Evolutionary conservation across 345 rosid genomes (phyloP).

Genomic region (Salix purpurea): DNA sequence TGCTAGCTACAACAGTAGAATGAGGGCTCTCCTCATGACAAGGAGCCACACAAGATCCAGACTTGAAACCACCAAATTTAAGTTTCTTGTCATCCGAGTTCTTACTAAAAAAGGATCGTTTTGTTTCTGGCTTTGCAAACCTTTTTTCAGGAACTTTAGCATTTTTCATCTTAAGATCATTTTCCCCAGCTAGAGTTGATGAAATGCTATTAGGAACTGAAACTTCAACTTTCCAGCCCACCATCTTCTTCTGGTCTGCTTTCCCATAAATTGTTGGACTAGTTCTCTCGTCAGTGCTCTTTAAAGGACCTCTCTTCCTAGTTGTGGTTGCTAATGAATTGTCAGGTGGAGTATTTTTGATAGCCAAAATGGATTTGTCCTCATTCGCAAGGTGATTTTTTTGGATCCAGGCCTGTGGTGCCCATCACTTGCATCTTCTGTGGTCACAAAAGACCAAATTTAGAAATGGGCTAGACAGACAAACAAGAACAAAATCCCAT

Average conservation of each 20-base stretch:
- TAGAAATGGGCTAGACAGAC: background rate
- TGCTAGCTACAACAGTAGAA: constrained; percentile 34
- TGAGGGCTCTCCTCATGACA: constrained; percentile 37
- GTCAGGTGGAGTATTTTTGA: constrained; percentile 46
- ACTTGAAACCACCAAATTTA: constrained; percentile 46
- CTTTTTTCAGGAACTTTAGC: constrained; percentile 20
- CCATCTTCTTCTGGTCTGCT: constrained; percentile 43
- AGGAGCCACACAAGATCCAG: constrained; percentile 59
- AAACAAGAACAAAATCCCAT: background rate
- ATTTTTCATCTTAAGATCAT: constrained; percentile 31
- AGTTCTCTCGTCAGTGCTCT: constrained; percentile 43
- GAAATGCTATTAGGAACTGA: constrained; percentile 27
- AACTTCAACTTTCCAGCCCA: constrained; percentile 52
- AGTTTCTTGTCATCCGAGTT: constrained; percentile 46
- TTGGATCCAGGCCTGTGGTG: constrained; percentile 38
- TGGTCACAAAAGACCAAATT: constrained; percentile 6
- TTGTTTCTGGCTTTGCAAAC: constrained; percentile 40
- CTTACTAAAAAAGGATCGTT: constrained; percentile 41
- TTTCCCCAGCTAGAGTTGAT: constrained; percentile 25
- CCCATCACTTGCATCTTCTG: constrained; percentile 64
- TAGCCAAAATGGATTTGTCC: constrained; percentile 35
- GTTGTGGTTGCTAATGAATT: constrained; percentile 42
- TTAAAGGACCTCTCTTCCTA: constrained; percentile 47
- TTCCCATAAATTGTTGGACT: constrained; percentile 26
- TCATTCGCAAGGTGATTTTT: constrained; percentile 29